Percentiles rank a stretch among this genome's conserved stretches.
phyloP scores from a whole-genome alignment of 805 yeast genomes.

The Lipomyces sp. region DNA sequence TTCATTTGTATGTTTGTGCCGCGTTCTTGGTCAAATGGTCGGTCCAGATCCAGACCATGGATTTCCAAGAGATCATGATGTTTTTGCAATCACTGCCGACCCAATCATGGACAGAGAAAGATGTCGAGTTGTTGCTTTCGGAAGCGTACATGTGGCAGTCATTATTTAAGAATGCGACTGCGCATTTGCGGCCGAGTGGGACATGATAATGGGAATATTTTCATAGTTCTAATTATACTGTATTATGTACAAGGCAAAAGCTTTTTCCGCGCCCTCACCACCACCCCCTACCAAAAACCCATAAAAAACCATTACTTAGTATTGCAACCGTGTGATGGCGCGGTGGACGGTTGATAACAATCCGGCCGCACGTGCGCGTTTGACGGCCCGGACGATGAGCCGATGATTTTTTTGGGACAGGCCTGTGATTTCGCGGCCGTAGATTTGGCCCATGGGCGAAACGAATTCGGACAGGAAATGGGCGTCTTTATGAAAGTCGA shows the following conservation, averaged over 20 bases:
- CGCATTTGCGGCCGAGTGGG: constrained; percentile 58
- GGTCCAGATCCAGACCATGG: constrained; percentile 75
- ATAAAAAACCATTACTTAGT: no score
- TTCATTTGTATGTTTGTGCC: constrained; percentile 96
- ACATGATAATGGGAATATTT: no score
- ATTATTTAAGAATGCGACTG: constrained; percentile 84
- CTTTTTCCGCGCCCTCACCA: background rate
- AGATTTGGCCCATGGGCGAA: constrained; percentile 71
- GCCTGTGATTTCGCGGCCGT: constrained; percentile 68
- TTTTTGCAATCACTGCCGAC: constrained; percentile 93
- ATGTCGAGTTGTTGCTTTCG: constrained; percentile 86
- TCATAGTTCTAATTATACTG: background rate
- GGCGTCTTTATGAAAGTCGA: constrained; percentile 54
- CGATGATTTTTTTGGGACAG: constrained; percentile 68
- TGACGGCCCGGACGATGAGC: constrained; percentile 70
- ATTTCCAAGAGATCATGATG: constrained; percentile 91
- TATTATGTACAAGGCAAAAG: background rate
- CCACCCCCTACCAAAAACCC: background rate
- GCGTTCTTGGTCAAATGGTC: constrained; percentile 92
- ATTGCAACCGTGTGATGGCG: constrained; percentile 17
- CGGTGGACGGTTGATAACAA: constrained; percentile 48
- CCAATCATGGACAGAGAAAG: constrained; percentile 80
- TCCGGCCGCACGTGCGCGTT: constrained; percentile 76
- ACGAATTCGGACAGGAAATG: constrained; percentile 64
- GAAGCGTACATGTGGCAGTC: constrained; percentile 98